Evolutionary conservation across 2,329 filamentous ascomycete genomes (phyloP).

Genomic region (Epichloe uncinata): DNA sequence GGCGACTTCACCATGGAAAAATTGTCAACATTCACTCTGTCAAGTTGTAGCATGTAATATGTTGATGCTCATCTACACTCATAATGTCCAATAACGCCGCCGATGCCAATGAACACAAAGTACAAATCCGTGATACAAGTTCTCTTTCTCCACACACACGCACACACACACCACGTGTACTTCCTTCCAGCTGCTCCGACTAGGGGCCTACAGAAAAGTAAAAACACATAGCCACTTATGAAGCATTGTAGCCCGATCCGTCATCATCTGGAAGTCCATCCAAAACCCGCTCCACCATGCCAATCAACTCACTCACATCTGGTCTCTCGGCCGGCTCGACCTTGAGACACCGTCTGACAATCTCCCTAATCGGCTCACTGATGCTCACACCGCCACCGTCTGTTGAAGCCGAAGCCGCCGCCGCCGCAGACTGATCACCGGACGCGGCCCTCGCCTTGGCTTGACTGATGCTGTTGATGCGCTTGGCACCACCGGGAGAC

Average conservation of each 20-base stretch:
- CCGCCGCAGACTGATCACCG: conserved; percentile 12
- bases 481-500: conserved; percentile 42
- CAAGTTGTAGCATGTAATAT: no score
- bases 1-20: no score
- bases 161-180: not conserved
- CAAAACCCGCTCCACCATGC: conserved; percentile 62
- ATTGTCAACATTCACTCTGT: no score
- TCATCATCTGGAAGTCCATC: conserved; percentile 16
- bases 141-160: not conserved
- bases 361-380: conserved; percentile 70
- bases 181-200: no score
- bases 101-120: no score
- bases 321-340: conserved; percentile 83
- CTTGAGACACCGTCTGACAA: conserved; percentile 73
- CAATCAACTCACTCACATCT: conserved; percentile 72
- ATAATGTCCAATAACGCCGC: no score
- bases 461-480: conserved; percentile 28
- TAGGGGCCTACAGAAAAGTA: not conserved
- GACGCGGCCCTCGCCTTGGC: conserved; percentile 16
- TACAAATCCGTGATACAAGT: no score
- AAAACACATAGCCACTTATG: not conserved
- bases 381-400: conserved; percentile 33
- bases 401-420: conserved; percentile 6
- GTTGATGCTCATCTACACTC: no score
- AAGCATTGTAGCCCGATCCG: not conserved